Evolutionary conservation across 2,329 filamentous ascomycete species (phyloP).

Genomic region (Daldinia eschscholtzii): DNA sequence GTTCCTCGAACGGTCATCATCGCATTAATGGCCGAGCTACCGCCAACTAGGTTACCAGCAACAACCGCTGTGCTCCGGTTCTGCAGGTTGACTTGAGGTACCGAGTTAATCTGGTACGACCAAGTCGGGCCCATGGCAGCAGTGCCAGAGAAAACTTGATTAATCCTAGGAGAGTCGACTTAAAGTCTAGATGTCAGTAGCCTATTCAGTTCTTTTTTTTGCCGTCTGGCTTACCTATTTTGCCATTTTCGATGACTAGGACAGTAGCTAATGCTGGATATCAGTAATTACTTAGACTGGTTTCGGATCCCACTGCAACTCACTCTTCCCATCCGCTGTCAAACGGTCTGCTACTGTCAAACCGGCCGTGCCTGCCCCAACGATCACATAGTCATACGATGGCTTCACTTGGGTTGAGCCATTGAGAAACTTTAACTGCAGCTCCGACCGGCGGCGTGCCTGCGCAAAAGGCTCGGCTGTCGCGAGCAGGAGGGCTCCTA

Average conservation of each 20-base stretch:
- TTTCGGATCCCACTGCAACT: conserved; percentile 11
- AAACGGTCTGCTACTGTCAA: conserved; percentile 49
- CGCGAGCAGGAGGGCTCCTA: conserved; percentile 22
- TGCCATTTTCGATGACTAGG: conserved; percentile 50
- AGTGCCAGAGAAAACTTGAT: conserved; percentile 46
- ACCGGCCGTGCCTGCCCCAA: conserved; percentile 49
- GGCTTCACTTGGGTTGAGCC: conserved; percentile 25
- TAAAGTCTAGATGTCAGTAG: conserved; percentile 18
- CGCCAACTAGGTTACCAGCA: conserved; percentile 48
- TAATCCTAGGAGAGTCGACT: conserved; percentile 48
- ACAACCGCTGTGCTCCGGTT: conserved; percentile 44
- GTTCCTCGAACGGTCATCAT: conserved; percentile 51
- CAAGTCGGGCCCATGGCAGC: conserved; percentile 45
- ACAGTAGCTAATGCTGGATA: conserved; percentile 41
- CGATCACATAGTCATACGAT: conserved; percentile 50
- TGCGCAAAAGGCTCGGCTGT: conserved; percentile 26
- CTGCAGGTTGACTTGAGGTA: conserved; percentile 45
- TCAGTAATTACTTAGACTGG: neutral
- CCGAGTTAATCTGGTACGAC: conserved; percentile 49
- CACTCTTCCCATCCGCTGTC: conserved; percentile 48
- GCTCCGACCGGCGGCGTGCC: conserved; percentile 17
- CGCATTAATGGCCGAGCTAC: conserved; percentile 50
- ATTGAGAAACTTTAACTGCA: conserved; percentile 30
- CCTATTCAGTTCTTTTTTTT: neutral
- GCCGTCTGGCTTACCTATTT: conserved; percentile 38